Evolutionary conservation across 345 rosid genomes (phyloP).

Genomic region (Iberis pinnata): DNA sequence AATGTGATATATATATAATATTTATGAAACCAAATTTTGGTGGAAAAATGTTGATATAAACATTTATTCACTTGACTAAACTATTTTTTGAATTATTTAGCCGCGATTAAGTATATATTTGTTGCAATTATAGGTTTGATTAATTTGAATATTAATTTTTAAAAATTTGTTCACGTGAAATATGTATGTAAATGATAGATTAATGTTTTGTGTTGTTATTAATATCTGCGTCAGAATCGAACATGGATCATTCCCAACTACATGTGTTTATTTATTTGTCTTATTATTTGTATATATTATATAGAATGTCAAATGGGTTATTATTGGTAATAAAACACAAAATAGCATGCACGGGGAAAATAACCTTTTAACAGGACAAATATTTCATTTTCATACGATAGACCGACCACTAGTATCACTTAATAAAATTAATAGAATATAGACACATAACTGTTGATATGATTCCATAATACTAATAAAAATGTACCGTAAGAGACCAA

Average conservation of each 20-base stretch:
- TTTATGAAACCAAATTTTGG: too few relatives aligned
- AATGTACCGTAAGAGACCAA: conserved; percentile 67
- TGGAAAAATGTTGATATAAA: too few relatives aligned
- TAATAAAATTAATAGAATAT: too few relatives aligned
- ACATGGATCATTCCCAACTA: conserved; percentile 5
- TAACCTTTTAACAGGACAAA: background rate
- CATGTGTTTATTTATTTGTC: background rate
- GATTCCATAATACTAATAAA: too few relatives aligned
- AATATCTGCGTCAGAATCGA: conserved; percentile 10
- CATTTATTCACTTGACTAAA: too few relatives aligned
- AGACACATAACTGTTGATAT: too few relatives aligned
- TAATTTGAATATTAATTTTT: background rate
- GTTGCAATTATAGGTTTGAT: too few relatives aligned
- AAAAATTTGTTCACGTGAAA: background rate
- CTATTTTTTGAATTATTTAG: too few relatives aligned
- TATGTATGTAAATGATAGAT: background rate
- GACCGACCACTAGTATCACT: too few relatives aligned
- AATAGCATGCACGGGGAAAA: conserved; percentile 6
- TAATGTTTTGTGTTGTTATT: background rate
- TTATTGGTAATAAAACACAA: background rate
- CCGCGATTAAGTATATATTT: too few relatives aligned
- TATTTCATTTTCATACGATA: too few relatives aligned
- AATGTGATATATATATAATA: too few relatives aligned
- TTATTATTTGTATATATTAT: background rate
- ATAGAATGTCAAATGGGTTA: background rate